These are phyloP conservation scores for Ceratocystis papillata DNA, from an alignment of 2,329 filamentous ascomycete species.

Conservation along the genomic window DNA sequence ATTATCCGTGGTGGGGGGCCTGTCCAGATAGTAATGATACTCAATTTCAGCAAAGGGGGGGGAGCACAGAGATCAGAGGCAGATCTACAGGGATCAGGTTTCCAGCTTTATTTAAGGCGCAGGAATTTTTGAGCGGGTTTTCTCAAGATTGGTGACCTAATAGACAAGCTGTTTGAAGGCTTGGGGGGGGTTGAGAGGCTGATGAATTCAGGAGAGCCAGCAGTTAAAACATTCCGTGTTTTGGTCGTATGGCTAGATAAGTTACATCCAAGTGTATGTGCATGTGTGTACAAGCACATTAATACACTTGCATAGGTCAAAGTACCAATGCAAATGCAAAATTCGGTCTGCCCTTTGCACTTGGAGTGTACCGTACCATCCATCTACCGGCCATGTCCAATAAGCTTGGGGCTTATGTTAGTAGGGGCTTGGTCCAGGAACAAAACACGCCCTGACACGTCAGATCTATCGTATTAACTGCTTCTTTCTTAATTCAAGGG, in stretches of 20 bases:
- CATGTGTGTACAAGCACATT: background rate
- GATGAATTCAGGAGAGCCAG: background rate
- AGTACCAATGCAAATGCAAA: too few species aligned
- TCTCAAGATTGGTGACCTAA: too few species aligned
- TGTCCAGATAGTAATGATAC: conserved; percentile 2
- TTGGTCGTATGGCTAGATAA: background rate
- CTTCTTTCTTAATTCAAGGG: background rate
- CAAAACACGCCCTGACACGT: background rate
- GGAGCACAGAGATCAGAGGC: background rate
- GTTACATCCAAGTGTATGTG: background rate
- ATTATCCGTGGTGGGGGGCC: background rate
- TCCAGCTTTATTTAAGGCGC: background rate
- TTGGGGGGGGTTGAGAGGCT: background rate
- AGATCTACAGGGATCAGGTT: background rate
- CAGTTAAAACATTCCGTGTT: background rate
- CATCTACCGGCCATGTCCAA: too few species aligned
- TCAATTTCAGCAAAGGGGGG: background rate
- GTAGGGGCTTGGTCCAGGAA: background rate
- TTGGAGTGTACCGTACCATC: too few species aligned
- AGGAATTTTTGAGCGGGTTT: background rate
- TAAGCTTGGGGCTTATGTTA: too few species aligned
- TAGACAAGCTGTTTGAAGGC: too few species aligned
- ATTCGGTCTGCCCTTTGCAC: too few species aligned
- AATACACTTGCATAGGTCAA: background rate
- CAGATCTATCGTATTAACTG: background rate